Conservation (phyloP, 2,329 filamentous ascomycete genomes). For the Exophiala calicioides region DNA sequence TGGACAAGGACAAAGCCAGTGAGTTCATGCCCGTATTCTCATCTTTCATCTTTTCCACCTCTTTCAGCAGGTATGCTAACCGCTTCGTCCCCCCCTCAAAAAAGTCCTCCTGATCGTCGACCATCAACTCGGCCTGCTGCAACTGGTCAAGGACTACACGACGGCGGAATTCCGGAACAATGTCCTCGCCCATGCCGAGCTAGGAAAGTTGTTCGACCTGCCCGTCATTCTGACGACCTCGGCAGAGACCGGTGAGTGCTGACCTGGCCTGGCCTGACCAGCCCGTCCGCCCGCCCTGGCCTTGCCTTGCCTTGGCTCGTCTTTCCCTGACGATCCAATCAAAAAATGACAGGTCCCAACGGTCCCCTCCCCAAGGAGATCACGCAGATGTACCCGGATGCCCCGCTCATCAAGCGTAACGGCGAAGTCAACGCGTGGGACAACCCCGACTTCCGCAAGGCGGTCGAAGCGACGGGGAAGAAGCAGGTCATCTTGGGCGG, state of each 20-base stretch:
- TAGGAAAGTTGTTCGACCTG: constrained; percentile 67
- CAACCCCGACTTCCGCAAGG: constrained; percentile 66
- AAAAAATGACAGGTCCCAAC: constrained; percentile 56
- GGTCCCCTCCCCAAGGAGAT: constrained; percentile 71
- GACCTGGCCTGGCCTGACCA: too few relatives aligned
- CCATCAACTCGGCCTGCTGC: constrained; percentile 40
- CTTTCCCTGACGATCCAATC: too few relatives aligned
- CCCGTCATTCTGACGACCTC: constrained; percentile 72
- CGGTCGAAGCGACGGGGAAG: constrained; percentile 65
- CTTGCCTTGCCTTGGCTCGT: too few relatives aligned
- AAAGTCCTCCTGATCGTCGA: constrained; percentile 34
- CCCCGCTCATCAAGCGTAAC: constrained; percentile 65
- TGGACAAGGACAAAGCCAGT: constrained; percentile 28
- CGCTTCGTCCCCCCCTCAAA: too few relatives aligned
- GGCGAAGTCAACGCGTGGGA: constrained; percentile 80
- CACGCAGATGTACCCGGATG: constrained; percentile 64
- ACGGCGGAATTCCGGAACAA: constrained; percentile 65
- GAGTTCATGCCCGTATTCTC: not conserved
- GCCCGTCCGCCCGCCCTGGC: too few relatives aligned
- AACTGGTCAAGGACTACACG: constrained; percentile 65
- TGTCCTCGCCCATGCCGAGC: constrained; percentile 66
- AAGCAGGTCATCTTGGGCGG: constrained; percentile 71
- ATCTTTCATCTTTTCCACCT: too few relatives aligned
- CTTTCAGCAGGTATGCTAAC: too few relatives aligned
- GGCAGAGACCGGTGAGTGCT: constrained; percentile 58